Base-by-base conservation (phyloP, 1,139 yeast genomes). In the Meyerozyma elateridarum region DNA sequence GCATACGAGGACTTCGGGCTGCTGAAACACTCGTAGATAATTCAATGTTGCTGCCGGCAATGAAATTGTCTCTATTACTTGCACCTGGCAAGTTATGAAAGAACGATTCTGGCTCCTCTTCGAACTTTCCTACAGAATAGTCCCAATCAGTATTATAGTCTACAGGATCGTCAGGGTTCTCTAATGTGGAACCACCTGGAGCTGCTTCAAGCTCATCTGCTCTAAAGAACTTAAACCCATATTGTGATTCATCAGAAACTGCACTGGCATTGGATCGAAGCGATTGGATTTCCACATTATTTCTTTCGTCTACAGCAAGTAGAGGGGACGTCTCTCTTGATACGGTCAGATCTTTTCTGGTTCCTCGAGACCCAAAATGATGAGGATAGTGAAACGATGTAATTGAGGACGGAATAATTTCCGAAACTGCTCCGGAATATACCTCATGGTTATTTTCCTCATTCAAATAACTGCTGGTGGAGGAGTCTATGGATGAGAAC, bases 381-480 rank as follows among this genome's bases (percentile, higher is more conserved):
- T 74, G 79, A 6, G 74, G 71, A 46, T 85, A 93, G 52, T 87
- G 96, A 52, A 89, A 85, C 1, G 95, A 76, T 1, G 94, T 77
- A 43, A 87, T 83, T 1, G 96, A 85, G 15, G 95, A 83, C 1
- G 98, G 97, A 27, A 89, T 79, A 24, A 85, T 76, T 47, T 85
- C 95, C 5, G 89, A 78, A 0, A 87, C 85, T 1, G 95, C 96
- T 25, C 97, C 97, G 4, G 94, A 81, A 57, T 74, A 89, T 62
- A 87, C 80, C 54, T 89, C 96, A 29, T 72, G 59, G 40, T 62
- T 73, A 44, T 73, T 73, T 15, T 66, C 76, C 34, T 73, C 78
- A 16, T 56, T 48, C 28, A 59, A 46, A 31, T 53, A 56, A 8
- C 41, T 38, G 29, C 55, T 45, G 4, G 40, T 33, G 8, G 57